phyloP scores from a whole-genome alignment of 2,329 filamentous ascomycete species.

The Rhexocercosporidium sp. region DNA sequence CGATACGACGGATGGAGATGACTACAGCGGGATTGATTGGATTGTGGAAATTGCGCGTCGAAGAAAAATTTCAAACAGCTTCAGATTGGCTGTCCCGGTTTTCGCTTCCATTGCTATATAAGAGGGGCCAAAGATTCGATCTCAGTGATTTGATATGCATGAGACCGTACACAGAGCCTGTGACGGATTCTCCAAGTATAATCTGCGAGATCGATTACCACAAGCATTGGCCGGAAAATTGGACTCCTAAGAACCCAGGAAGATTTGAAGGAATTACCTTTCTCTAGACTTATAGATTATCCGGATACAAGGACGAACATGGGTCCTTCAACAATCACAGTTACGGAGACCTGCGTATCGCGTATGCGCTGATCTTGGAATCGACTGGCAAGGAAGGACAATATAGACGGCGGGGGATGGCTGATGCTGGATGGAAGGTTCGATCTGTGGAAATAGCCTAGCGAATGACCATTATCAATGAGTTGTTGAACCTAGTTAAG shows the following conservation, averaged over 20 bases:
- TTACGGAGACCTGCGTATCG: background rate
- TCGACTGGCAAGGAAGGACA: background rate
- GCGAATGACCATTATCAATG: too few relatives aligned
- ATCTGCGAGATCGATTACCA: background rate
- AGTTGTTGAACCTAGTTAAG: too few relatives aligned
- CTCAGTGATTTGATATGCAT: background rate
- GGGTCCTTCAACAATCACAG: too few relatives aligned
- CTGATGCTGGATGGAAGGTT: background rate
- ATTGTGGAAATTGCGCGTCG: background rate
- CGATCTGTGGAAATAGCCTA: background rate
- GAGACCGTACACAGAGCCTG: background rate
- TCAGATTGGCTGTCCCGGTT: background rate
- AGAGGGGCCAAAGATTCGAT: background rate
- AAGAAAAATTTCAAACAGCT: background rate
- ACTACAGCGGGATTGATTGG: too few relatives aligned
- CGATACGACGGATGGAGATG: background rate
- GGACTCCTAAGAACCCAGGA: background rate
- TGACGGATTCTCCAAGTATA: background rate
- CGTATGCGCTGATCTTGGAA: background rate
- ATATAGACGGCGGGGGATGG: background rate
- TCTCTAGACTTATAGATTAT: background rate
- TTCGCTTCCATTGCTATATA: background rate
- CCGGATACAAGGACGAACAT: background rate
- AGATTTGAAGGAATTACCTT: background rate
- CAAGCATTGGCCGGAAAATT: background rate